A percentile compares a stretch with the other conserved stretches of the same genome.
phyloP scores from a whole-genome alignment of 371 early-diverging fungal species.

The Syncephalastrum sp. region DNA sequence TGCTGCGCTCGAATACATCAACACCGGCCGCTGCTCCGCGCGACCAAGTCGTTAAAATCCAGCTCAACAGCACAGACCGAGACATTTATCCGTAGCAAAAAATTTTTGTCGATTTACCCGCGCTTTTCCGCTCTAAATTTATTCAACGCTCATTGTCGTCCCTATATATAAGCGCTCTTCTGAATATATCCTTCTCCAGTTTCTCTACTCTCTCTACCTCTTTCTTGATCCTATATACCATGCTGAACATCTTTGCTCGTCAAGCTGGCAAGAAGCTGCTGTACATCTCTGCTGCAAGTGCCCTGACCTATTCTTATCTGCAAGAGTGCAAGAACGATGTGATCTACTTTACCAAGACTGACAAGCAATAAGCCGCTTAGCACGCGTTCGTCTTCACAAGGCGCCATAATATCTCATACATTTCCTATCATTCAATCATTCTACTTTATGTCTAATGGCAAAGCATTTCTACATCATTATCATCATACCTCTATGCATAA shows the following conservation, averaged over 20 bases:
- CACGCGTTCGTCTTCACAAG: too few relatives aligned
- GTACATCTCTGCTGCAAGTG: conserved; percentile 10
- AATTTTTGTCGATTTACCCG: too few relatives aligned
- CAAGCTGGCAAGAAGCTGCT: conserved; percentile 12
- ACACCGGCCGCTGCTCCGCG: background rate
- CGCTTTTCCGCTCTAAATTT: too few relatives aligned
- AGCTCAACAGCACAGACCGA: conserved; percentile 11
- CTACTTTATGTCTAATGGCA: too few relatives aligned
- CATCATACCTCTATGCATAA: too few relatives aligned
- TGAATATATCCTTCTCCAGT: background rate
- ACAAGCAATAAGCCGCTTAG: background rate
- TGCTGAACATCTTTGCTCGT: conserved; percentile 7
- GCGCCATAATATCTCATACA: too few relatives aligned
- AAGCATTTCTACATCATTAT: too few relatives aligned
- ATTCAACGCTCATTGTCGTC: too few relatives aligned
- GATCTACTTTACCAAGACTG: conserved; percentile 12
- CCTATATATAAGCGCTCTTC: background rate
- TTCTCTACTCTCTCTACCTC: background rate
- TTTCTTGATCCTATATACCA: background rate
- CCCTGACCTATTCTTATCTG: conserved; percentile 4
- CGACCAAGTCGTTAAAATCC: conserved; percentile 17
- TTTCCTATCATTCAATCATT: too few relatives aligned
- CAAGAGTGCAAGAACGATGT: conserved; percentile 21
- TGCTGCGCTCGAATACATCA: too few relatives aligned
- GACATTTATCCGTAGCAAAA: conserved; percentile 15